Conservation (phyloP, 2,329 filamentous ascomycete species). For the Stachybotrys echinatus region DNA sequence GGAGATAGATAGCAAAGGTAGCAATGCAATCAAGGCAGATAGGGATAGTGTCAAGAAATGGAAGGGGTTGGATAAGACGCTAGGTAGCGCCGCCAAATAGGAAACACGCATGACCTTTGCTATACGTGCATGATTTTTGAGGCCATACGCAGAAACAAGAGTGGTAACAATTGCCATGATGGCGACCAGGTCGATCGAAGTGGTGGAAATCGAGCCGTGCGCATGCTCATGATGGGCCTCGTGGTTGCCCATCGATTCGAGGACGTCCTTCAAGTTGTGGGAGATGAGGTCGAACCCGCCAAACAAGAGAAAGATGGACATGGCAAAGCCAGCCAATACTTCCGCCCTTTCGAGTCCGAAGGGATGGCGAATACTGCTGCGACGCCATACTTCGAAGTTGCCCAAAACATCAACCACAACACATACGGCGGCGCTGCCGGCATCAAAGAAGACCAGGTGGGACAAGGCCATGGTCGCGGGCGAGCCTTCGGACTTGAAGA, state of each 20-base stretch:
- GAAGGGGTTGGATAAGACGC: constrained; percentile 87
- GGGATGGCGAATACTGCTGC: constrained; percentile 86
- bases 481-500: constrained; percentile 80
- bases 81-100: constrained; percentile 75
- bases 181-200: constrained; percentile 76
- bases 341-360: constrained; percentile 91
- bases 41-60: constrained; percentile 92
- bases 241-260: constrained; percentile 60
- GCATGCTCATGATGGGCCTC: constrained; percentile 66
- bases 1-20: constrained; percentile 76
- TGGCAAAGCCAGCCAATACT: constrained; percentile 90
- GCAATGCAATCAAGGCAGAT: constrained; percentile 70
- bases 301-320: constrained; percentile 95
- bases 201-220: constrained; percentile 56
- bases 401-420: constrained; percentile 87
- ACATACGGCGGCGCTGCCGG: constrained; percentile 84
- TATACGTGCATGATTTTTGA: constrained; percentile 89
- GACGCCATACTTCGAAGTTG: constrained; percentile 97
- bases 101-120: constrained; percentile 85
- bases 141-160: constrained; percentile 75
- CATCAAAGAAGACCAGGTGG: constrained; percentile 92
- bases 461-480: constrained; percentile 89
- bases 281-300: constrained; percentile 94
- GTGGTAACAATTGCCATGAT: constrained; percentile 79
- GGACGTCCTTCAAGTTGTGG: constrained; percentile 87